Evolutionary conservation across 2,329 filamentous ascomycete species (phyloP).

Genomic region (Diplodia sapinea): DNA sequence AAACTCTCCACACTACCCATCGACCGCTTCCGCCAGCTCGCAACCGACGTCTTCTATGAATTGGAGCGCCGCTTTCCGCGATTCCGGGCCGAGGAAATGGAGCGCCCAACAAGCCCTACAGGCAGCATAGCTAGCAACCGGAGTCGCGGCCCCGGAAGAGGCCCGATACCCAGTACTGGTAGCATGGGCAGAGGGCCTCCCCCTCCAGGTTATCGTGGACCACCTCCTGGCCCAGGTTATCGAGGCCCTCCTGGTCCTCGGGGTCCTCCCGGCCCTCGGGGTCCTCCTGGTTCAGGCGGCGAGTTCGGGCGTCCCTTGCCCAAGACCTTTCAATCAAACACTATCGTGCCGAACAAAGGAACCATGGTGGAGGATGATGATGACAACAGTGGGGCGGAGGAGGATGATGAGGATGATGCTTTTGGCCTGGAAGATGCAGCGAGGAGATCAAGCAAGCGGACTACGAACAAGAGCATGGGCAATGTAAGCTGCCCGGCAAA

Average conservation of each 20-base stretch:
- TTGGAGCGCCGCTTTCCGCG: constrained; percentile 87
- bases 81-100: constrained; percentile 73
- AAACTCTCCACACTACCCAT: constrained; percentile 89
- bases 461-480: constrained; percentile 53
- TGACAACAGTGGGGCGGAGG: constrained; percentile 63
- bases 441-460: constrained; percentile 43
- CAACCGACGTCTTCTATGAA: constrained; percentile 95
- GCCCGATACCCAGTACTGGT: constrained; percentile 59
- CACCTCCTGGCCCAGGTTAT: constrained; percentile 30
- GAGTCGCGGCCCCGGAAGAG: constrained; percentile 64
- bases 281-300: constrained; percentile 54
- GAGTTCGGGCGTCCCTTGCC: constrained; percentile 78
- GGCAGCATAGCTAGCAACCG: constrained; percentile 61
- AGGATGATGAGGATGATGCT: constrained; percentile 61
- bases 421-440: constrained; percentile 63
- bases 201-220: constrained; percentile 29
- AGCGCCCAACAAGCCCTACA: constrained; percentile 70
- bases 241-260: constrained; percentile 36
- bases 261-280: constrained; percentile 29
- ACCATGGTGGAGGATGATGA: constrained; percentile 97
- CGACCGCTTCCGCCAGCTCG: constrained; percentile 86
- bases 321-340: constrained; percentile 93
- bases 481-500: constrained; percentile 32
- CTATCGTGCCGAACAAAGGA: constrained; percentile 96
- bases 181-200: constrained; percentile 51